phyloP scores from a whole-genome alignment of 139 green algal species.

The Spirogloea muscicola region DNA sequence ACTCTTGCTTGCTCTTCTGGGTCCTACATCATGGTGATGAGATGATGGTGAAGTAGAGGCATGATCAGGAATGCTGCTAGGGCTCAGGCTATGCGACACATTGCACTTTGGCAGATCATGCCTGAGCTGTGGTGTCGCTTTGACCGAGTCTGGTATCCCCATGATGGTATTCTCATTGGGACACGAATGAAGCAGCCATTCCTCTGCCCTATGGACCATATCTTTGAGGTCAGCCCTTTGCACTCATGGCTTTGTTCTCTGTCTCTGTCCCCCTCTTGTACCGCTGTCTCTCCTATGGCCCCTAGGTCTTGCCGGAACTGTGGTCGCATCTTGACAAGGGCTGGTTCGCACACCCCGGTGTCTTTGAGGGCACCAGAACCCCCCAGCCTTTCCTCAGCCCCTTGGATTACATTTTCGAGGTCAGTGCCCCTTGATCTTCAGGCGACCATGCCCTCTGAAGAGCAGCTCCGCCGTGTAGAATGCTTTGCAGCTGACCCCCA shows the following conservation, averaged over 20 bases:
- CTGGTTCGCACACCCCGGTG: conserved; percentile 81
- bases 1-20: too few relatives aligned
- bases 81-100: too few relatives aligned
- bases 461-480: too few relatives aligned
- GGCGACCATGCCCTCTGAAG: too few relatives aligned
- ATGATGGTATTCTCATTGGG: conserved; percentile 74
- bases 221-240: conserved; percentile 89
- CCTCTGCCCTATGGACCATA: conserved; percentile 79
- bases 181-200: conserved; percentile 74
- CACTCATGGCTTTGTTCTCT: neutral
- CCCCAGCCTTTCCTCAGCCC: conserved; percentile 74
- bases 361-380: conserved; percentile 71
- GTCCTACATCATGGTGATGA: too few relatives aligned
- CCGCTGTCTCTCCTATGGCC: neutral
- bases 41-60: too few relatives aligned
- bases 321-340: conserved; percentile 80
- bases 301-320: conserved; percentile 61
- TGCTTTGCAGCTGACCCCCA: too few relatives aligned
- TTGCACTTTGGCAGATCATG: too few relatives aligned
- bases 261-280: neutral
- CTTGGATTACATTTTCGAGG: conserved; percentile 80
- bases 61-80: too few relatives aligned
- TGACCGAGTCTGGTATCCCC: conserved; percentile 86
- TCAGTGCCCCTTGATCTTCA: conserved; percentile 49
- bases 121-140: conserved; percentile 75